Conservation (phyloP, 2,329 filamentous ascomycete genomes). For the Alternaria rosae region DNA sequence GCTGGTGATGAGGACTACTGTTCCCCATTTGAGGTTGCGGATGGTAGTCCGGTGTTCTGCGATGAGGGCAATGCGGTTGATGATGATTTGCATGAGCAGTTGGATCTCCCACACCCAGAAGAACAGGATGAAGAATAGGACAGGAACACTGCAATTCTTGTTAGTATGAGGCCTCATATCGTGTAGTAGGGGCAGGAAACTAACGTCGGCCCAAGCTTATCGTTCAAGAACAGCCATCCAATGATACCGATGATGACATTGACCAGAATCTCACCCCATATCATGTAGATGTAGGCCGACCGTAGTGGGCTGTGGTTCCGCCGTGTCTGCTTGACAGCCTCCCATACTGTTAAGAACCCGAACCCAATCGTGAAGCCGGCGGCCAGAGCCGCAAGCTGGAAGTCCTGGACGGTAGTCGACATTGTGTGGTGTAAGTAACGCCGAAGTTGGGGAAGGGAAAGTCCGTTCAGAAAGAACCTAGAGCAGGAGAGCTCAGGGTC, state of each 20-base stretch:
- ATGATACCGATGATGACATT: slow-evolving; percentile 41
- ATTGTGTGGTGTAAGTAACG: slow-evolving; percentile 13
- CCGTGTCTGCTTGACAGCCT: slow-evolving; percentile 47
- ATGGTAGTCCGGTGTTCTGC: slow-evolving; percentile 52
- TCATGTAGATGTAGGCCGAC: slow-evolving; percentile 48
- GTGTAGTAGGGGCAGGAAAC: background rate
- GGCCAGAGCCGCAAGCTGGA: slow-evolving; percentile 41
- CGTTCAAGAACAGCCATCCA: slow-evolving; percentile 43
- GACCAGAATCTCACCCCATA: slow-evolving; percentile 44
- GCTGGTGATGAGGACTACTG: slow-evolving; percentile 54
- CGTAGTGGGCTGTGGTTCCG: slow-evolving; percentile 44
- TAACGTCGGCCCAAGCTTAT: slow-evolving; percentile 40
- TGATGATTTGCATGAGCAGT: slow-evolving; percentile 63
- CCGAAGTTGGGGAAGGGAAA: slow-evolving; percentile 1
- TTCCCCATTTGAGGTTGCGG: slow-evolving; percentile 57
- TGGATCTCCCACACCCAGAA: slow-evolving; percentile 54
- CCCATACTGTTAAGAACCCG: slow-evolving; percentile 45
- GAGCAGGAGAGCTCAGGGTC: background rate
- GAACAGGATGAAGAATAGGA: slow-evolving; percentile 44
- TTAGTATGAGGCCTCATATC: slow-evolving; percentile 1
- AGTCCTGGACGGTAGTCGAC: slow-evolving; percentile 35
- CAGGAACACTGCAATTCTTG: slow-evolving; percentile 28
- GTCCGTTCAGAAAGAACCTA: slow-evolving; percentile 3
- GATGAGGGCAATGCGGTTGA: slow-evolving; percentile 62
- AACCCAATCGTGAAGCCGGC: slow-evolving; percentile 48